Conservation (phyloP, 2,329 filamentous ascomycete genomes). For the Neopestalotiopsis sp. region DNA sequence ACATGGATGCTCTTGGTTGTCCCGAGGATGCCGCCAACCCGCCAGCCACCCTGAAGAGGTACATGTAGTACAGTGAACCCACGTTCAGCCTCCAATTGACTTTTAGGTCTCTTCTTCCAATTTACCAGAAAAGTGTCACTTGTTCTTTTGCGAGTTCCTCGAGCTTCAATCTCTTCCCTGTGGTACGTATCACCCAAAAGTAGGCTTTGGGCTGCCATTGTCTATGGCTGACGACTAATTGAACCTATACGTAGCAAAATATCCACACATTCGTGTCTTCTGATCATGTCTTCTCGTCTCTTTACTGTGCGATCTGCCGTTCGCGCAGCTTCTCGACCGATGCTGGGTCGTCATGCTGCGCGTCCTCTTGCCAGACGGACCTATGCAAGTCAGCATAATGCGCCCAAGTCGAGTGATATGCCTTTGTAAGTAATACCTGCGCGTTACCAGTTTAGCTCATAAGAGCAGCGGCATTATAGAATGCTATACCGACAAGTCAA, state of each 20-base stretch:
- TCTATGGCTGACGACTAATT: too few relatives aligned
- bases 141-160: background rate
- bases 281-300: constrained; percentile 28
- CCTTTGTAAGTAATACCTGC: constrained; percentile 31
- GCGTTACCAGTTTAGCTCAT: too few relatives aligned
- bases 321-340: constrained; percentile 20
- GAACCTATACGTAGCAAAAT: too few relatives aligned
- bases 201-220: too few relatives aligned
- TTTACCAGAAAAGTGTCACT: too few relatives aligned
- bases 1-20: background rate
- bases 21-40: background rate
- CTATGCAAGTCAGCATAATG: constrained; percentile 22
- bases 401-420: constrained; percentile 30
- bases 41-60: too few relatives aligned
- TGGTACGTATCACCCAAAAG: too few relatives aligned
- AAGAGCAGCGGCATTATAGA: background rate
- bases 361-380: constrained; percentile 20
- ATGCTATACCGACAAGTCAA: background rate
- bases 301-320: constrained; percentile 25
- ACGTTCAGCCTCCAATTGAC: background rate
- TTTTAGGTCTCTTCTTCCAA: background rate
- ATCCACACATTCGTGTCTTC: constrained; percentile 25
- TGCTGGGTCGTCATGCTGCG: constrained; percentile 13
- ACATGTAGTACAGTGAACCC: background rate
- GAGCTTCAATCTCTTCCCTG: background rate